phyloP scores from a whole-genome alignment of 2,329 filamentous ascomycete species.

The Colletotrichum somersetense region DNA sequence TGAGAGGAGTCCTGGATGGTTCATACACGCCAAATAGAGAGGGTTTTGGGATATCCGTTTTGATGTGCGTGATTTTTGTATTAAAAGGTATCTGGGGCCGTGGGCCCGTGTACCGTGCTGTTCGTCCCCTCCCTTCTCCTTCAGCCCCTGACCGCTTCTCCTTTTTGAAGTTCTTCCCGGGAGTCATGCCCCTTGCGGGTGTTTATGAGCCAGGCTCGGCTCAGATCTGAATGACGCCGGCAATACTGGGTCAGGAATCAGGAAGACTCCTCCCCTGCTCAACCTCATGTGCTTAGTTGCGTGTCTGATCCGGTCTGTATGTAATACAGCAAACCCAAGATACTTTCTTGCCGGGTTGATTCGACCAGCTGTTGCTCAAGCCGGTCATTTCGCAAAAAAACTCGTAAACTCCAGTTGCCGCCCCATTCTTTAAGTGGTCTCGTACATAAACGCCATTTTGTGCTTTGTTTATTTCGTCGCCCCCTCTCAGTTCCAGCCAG shows the following conservation, averaged over 20 bases:
- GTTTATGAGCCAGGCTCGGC: slow-evolving; percentile 10
- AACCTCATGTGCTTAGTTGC: neutral
- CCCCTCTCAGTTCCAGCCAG: slow-evolving; percentile 60
- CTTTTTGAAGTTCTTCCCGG: neutral
- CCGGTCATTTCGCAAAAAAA: slow-evolving; percentile 12
- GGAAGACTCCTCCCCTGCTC: neutral
- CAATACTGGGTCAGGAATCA: neutral
- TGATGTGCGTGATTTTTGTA: slow-evolving; percentile 8
- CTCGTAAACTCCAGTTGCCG: slow-evolving; percentile 37
- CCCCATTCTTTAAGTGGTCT: slow-evolving; percentile 24
- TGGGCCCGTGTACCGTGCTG: neutral
- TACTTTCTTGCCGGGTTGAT: slow-evolving; percentile 1
- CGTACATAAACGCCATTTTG: slow-evolving; percentile 36
- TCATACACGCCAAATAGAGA: slow-evolving; percentile 24
- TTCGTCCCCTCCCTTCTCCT: neutral
- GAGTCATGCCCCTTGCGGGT: neutral
- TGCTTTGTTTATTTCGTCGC: slow-evolving; percentile 16
- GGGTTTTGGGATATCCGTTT: neutral
- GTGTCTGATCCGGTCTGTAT: neutral
- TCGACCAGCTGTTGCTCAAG: slow-evolving; percentile 19
- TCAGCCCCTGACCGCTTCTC: neutral
- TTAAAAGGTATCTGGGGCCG: neutral
- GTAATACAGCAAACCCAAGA: slow-evolving; percentile 14
- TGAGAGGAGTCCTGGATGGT: slow-evolving; percentile 33
- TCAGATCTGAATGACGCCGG: slow-evolving; percentile 11